Evolutionary conservation across 2,329 filamentous ascomycete species (phyloP), one percentile per base, ranked within the genome.

Genomic region (Colletotrichum truncatum): DNA sequence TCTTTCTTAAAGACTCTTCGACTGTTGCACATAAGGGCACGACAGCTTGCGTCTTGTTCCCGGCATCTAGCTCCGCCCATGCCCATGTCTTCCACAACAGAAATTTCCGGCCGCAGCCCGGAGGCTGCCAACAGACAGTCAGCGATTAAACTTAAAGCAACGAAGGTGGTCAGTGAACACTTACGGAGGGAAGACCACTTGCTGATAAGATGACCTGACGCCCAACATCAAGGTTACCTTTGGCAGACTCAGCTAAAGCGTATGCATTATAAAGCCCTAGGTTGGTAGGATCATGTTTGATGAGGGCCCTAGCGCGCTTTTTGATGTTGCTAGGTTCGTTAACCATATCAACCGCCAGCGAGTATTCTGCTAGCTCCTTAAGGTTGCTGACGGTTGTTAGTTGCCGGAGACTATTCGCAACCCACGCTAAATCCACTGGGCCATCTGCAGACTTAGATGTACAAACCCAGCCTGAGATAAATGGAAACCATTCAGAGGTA

Each of bases 181-280:
- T 70, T 69, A 79, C 78, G 41, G 72, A 70, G 9, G 72, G 57
- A 10, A 78, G 70, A 28, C 71, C 63, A 3, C 93, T 80, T 2
- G 93, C 90, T 1, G 91, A 90, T 2, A 82, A 75, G 71, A 95
- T 86, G 0, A 96, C 89, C 54, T 87, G 88, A 21, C 83, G 79
- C 4, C 91, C 89, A 48, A 87, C 80, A 1, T 86, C 82, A 2
- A 73, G 69, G 23, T 91, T 89, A 0, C 84, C 87, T 28, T 84
- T 84, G 1, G 81, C 80, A 69, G 79, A 83, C 75, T 97, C 93
- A 4, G 93, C 87, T 12, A 93, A 78, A 0, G 91, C 93, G 72
- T 95, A 97, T 0, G 89, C 88, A 69, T 93, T 91, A 77, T 97
- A 98, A 0, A 98, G 80, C 12, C 83, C 80, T 3, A 92, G 75